These are phyloP conservation scores for Cotoneaster glaucophyllus DNA, from an alignment of 306 rosid species.

Conservation along the genomic window DNA sequence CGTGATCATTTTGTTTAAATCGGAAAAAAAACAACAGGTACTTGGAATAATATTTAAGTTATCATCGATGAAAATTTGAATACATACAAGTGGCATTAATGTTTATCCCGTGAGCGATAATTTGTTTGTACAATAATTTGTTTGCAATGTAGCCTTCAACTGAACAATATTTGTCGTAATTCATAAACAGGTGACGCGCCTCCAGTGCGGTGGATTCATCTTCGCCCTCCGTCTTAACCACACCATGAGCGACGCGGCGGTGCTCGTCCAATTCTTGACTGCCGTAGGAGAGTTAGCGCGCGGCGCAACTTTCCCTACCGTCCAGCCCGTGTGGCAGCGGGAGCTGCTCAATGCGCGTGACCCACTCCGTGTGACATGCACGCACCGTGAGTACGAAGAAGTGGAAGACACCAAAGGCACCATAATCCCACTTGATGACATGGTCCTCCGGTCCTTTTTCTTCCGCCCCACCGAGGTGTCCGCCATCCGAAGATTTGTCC, in stretches of 20 bases:
- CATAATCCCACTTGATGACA: conserved; percentile 33
- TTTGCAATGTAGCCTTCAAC: too few species aligned
- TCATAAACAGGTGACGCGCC: conserved; percentile 25
- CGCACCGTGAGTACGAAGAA: conserved; percentile 43
- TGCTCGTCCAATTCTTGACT: conserved; percentile 39
- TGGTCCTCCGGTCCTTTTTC: conserved; percentile 47
- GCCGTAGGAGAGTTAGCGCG: conserved; percentile 41
- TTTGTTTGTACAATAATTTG: too few species aligned
- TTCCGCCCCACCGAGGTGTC: conserved; percentile 34
- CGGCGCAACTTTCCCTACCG: conserved; percentile 28
- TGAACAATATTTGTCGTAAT: too few species aligned
- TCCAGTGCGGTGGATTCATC: conserved; percentile 48
- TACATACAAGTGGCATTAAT: too few species aligned
- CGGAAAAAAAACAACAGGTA: too few species aligned
- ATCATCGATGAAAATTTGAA: too few species aligned
- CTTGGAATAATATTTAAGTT: too few species aligned
- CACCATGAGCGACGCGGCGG: conserved; percentile 41
- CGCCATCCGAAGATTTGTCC: conserved; percentile 36
- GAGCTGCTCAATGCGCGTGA: conserved; percentile 30
- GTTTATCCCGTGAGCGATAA: too few species aligned
- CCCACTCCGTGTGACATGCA: conserved; percentile 32
- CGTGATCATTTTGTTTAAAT: too few species aligned
- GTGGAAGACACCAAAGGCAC: conserved; percentile 34
- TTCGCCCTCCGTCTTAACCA: conserved; percentile 41
- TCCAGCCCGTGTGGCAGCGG: conserved; percentile 36